These are phyloP conservation scores for Russula foetens DNA, from an alignment of 768 basidiomycete genomes.

Conservation along the genomic window DNA sequence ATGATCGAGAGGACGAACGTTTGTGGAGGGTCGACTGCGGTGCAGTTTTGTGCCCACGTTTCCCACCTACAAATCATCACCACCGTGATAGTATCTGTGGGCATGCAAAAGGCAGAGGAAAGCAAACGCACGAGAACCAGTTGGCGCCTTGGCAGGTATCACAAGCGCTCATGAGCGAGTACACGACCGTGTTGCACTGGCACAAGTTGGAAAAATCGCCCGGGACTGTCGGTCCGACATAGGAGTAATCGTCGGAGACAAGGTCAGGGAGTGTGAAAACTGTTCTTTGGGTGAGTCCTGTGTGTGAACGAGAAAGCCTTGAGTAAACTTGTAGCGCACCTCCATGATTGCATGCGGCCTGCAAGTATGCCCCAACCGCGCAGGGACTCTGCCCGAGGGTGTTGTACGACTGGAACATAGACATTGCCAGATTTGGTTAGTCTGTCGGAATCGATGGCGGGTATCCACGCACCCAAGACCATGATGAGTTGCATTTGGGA, in stretches of 20 bases:
- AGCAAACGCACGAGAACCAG: slow-evolving; percentile 17
- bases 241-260: neutral
- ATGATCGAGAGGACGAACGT: neutral
- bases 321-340: neutral
- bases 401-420: neutral
- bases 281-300: neutral
- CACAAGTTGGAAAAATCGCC: slow-evolving; percentile 23
- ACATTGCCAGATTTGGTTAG: no score
- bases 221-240: slow-evolving; percentile 19
- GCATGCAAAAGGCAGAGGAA: neutral
- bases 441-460: neutral
- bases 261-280: neutral
- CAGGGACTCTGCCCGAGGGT: slow-evolving; percentile 7
- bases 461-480: slow-evolving; percentile 5
- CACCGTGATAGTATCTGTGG: no score
- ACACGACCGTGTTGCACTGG: slow-evolving; percentile 29
- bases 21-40: neutral
- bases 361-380: neutral
- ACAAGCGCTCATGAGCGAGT: slow-evolving; percentile 30
- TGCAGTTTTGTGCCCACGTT: neutral
- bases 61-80: neutral
- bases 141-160: slow-evolving; percentile 24
- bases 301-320: neutral
- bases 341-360: slow-evolving; percentile 3
- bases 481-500: neutral